phyloP scores from a whole-genome alignment of 176 grass and related monocot genomes.

The Zizania latifolia region DNA sequence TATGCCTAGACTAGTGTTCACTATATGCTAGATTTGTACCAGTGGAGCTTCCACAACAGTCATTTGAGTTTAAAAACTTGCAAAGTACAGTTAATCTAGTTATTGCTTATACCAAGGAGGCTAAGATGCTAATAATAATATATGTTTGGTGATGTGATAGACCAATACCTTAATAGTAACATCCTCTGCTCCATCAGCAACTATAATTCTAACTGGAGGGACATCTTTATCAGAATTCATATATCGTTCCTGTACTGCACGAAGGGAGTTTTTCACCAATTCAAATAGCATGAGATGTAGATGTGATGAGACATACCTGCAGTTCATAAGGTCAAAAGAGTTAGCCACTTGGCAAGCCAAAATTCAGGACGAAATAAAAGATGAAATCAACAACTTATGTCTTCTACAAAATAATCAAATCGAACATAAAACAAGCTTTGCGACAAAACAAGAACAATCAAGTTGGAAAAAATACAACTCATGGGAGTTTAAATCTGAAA shows the following conservation, averaged over 20 bases:
- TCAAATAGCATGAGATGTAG: constrained; percentile 93
- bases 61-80: not conserved
- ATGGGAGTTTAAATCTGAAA: not conserved
- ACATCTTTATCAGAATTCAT: constrained; percentile 82
- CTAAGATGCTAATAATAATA: not conserved
- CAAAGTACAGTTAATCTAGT: not conserved
- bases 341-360: not conserved
- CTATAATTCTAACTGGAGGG: constrained; percentile 83
- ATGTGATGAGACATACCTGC: constrained; percentile 75
- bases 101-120: not conserved
- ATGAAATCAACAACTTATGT: not conserved
- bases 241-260: constrained; percentile 81
- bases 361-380: not conserved
- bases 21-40: not conserved
- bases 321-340: constrained; percentile 19
- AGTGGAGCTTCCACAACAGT: not conserved
- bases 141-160: not conserved
- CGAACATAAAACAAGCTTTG: not conserved
- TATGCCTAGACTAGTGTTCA: not conserved
- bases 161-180: constrained; percentile 84
- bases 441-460: not conserved
- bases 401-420: not conserved
- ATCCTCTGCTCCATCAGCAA: constrained; percentile 92
- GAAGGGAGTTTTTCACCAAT: constrained; percentile 95
- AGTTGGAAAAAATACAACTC: not conserved